Evolutionary conservation across 2,329 filamentous ascomycete genomes (phyloP).

Genomic region (Fusarium mangiferae): DNA sequence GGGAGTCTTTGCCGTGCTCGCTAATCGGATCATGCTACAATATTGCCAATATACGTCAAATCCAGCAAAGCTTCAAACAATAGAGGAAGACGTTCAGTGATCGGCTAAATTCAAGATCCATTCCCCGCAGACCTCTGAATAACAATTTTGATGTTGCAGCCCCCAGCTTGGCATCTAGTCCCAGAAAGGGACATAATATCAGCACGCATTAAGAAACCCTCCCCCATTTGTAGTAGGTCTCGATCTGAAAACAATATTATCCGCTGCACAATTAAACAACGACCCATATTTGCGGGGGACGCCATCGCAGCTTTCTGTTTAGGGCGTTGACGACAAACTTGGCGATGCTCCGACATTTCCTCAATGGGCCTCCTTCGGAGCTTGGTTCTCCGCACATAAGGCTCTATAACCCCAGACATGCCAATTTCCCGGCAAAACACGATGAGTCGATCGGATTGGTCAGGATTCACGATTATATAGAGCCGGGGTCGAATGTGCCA

Average conservation of each 20-base stretch:
- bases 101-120: not conserved
- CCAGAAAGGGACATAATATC: not conserved
- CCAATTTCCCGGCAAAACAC: slow-evolving; percentile 2
- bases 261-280: not conserved
- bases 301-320: not conserved
- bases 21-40: not conserved
- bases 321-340: not conserved
- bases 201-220: not conserved
- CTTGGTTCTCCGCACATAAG: slow-evolving; percentile 19
- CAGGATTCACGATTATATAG: not conserved
- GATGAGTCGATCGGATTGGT: not conserved
- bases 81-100: not conserved
- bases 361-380: slow-evolving; percentile 18
- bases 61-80: not conserved
- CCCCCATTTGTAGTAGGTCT: not conserved
- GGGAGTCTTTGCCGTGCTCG: not conserved
- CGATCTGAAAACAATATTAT: not conserved
- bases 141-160: not conserved
- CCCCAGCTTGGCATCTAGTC: not conserved
- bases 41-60: not conserved
- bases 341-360: slow-evolving; percentile 29
- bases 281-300: not conserved
- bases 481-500: not conserved
- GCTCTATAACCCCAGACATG: not conserved
- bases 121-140: not conserved